Conservation (phyloP, 257 asterid genomes). For the Jacaranda copaia region DNA sequence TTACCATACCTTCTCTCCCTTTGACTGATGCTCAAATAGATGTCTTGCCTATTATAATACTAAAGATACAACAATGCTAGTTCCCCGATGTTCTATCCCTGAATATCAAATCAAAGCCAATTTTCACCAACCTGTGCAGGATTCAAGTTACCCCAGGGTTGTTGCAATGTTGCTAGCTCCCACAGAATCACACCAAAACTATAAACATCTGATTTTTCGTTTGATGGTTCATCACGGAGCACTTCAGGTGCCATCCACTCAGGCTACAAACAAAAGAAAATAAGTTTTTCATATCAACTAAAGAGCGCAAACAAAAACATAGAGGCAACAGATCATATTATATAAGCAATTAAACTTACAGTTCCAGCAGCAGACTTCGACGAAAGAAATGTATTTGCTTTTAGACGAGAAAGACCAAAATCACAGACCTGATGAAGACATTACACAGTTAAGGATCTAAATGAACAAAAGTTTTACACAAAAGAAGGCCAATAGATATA, state of each 20-base stretch:
- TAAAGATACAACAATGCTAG: neutral
- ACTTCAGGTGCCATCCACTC: constrained; percentile 99
- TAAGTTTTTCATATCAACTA: constrained; percentile 16
- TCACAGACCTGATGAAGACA: constrained; percentile 81
- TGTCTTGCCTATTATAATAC: constrained; percentile 1
- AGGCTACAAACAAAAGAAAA: constrained; percentile 62
- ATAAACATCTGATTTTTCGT: constrained; percentile 94
- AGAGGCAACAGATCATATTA: constrained; percentile 37
- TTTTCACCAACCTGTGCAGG: constrained; percentile 84
- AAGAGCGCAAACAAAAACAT: constrained; percentile 21
- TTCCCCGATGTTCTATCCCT: constrained; percentile 16
- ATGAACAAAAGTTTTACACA: constrained; percentile 5
- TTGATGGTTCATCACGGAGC: constrained; percentile 94
- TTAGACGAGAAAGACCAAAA: constrained; percentile 96
- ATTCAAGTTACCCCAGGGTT: constrained; percentile 88
- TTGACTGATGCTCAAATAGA: constrained; percentile 15
- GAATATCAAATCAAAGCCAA: neutral
- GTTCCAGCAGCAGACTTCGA: constrained; percentile 99
- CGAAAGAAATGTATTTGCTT: constrained; percentile 93
- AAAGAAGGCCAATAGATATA: constrained; percentile 20
- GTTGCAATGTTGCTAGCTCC: constrained; percentile 92
- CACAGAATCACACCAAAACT: constrained; percentile 96
- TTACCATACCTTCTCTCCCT: constrained; percentile 14
- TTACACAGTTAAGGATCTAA: constrained; percentile 33
- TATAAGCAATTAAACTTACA: constrained; percentile 58